Base-by-base conservation (phyloP, 1,284 basidiomycete species). In the Sporisorium graminicola region DNA sequence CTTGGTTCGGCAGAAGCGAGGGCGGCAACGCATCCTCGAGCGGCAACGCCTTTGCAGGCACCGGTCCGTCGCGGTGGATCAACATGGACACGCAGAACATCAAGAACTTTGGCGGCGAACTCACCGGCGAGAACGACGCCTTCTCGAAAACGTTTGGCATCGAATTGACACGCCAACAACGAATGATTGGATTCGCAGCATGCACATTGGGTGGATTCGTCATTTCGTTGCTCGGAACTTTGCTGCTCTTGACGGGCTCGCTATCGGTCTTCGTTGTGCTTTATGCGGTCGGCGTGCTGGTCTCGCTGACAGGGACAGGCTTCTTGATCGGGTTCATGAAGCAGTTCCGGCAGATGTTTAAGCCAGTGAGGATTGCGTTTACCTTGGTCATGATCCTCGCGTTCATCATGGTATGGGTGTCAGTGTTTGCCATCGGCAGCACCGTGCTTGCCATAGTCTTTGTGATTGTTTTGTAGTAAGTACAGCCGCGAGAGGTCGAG, bases 351-450 rank as follows among this genome's bases (percentile, higher is more conserved):
- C 77, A 94, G 92, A 95, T 95, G 94, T 96, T 96, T 89, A 94
- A 95, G 86, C 92, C 93, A 54, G 90, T 95, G 24, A 92, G 94
- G 60, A 87, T 96, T n/a, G 87, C 93, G 13, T 94, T 95, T 0
- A 91, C 93, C 0, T 85, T 94, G 63, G 83, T 95, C 37, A 91
- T 97, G 86, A 84, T 97, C 3, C 91, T 86, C 24, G 70, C 71
- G 2, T 81, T 82, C 31, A 56, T 74, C 47, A 72, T 82, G 74
- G 80, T 83, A n/a, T 83, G 81, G 80, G 69, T 82, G 5, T 72
- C 74, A 22, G 81, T 80, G 20, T 82, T 81, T 73, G 81, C 77
- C 10, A 68, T 82, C 22, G 62, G 46, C 5, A 77, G 65, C 31
- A 65, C 79, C 1, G 46, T 79, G 40, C 58, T 82, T 24, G 75